Conservation (phyloP, 345 rosid species). For the Combretum micranthum region DNA sequence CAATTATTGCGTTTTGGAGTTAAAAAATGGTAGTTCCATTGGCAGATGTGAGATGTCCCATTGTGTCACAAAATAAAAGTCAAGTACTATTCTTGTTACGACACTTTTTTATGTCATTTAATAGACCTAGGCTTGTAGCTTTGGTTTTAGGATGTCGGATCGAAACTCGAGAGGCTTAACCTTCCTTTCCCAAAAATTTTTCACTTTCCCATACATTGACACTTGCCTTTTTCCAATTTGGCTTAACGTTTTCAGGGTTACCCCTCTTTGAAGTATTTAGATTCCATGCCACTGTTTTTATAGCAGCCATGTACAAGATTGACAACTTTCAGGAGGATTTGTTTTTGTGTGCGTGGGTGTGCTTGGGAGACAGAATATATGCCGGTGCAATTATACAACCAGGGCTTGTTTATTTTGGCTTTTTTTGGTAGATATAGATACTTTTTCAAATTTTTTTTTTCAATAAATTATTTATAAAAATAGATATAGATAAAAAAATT, state of each 20-base stretch:
- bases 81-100: background rate
- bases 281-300: constrained; percentile 10
- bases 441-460: no score
- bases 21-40: constrained; percentile 19
- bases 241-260: constrained; percentile 17
- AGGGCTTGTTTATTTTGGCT: no score
- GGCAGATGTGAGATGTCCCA: constrained; percentile 19
- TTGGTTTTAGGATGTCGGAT: no score
- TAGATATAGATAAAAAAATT: no score
- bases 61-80: constrained; percentile 6
- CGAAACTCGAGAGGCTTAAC: no score
- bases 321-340: background rate
- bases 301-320: constrained; percentile 7
- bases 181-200: background rate
- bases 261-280: constrained; percentile 33
- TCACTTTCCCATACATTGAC: background rate
- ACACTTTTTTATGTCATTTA: background rate
- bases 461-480: no score
- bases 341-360: background rate
- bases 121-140: no score
- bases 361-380: background rate
- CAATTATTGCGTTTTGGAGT: constrained; percentile 52
- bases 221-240: constrained; percentile 1
- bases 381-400: no score
- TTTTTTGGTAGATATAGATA: no score